Evolutionary conservation across 2,329 filamentous ascomycete species (phyloP), one percentile per base, ranked within the genome.

Genomic region (Ophiobolus disseminans): DNA sequence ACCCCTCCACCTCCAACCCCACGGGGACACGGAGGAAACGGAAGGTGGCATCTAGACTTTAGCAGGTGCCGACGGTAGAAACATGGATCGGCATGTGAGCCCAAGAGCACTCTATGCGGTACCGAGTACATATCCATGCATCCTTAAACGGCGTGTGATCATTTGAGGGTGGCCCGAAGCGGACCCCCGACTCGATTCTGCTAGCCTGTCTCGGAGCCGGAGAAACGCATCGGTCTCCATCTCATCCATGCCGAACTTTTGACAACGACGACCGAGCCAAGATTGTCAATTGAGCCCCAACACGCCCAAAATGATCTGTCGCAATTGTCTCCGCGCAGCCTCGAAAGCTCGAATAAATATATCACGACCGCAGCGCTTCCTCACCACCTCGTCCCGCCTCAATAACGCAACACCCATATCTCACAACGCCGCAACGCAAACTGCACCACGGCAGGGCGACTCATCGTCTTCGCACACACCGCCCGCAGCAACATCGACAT

Each of bases 401-500:
- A 43, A 35, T 36, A 58, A 62, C 53, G 56, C 62, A 52, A 59
- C 64, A 37, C 58, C 66, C 57, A n/a, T n/a, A n/a, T n/a, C n/a
- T n/a, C n/a, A n/a, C n/a, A 56, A 65, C 58, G 53, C 60, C 23
- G 53, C 69, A 26, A 58, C 62, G 5, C 59, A 61, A 47, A 45
- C 63, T 36, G 52, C 64, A 25, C 60, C 66, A 14, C 60, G 65
- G 48, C 65, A 69, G 51, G 58, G 50, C 50, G 26, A 40, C 17
- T 34, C 52, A 4, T 32, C 68, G 40, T 49, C 69, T 47, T 59
- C 72, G 42, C 53, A 65, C 60, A 55, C 64, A 25, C 65, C 68
- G 22, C 72, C 74, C 2, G 65, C 74, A 5, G 74, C 76, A 23
- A 78, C 75, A 1, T 77, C 76, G 1, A 76, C 75, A 16, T 73